Evolutionary conservation across 2,329 filamentous ascomycete genomes (phyloP).

Genomic region (Fusarium xylarioides): DNA sequence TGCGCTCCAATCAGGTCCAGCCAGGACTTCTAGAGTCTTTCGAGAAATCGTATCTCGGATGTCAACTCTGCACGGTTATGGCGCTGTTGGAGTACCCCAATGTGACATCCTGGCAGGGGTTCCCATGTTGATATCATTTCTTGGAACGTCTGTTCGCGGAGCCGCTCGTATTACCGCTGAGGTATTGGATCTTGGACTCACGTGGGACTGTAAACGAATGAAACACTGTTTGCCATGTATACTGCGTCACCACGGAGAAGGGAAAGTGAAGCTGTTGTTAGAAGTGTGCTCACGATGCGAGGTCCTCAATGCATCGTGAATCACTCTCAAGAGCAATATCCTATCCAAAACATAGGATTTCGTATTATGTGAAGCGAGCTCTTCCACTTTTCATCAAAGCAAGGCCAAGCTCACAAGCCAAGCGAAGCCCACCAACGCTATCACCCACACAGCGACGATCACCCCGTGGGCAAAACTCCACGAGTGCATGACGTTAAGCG

Average conservation of each 20-base stretch:
- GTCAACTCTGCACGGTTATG: slow-evolving; percentile 8
- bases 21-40: slow-evolving; percentile 4
- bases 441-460: slow-evolving; percentile 25
- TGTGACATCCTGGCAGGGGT: slow-evolving; percentile 4
- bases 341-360: neutral
- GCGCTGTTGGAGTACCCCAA: neutral
- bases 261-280: neutral
- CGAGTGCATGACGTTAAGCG: slow-evolving; percentile 35
- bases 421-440: neutral
- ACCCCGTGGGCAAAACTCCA: slow-evolving; percentile 22
- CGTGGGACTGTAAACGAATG: neutral
- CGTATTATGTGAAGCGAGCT: neutral
- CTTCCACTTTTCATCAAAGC: neutral
- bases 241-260: neutral
- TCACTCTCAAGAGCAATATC: fast-evolving
- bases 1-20: slow-evolving; percentile 37
- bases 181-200: neutral
- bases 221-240: neutral
- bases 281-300: neutral
- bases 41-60: slow-evolving; percentile 2
- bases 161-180: slow-evolving; percentile 4
- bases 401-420: neutral
- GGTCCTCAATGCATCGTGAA: neutral
- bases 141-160: slow-evolving; percentile 17
- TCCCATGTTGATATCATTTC: slow-evolving; percentile 29